A percentile compares a stretch with the other conserved stretches of the same genome.
These are phyloP conservation scores for Trametes sanguinea DNA, from an alignment of 768 basidiomycete species.

Conservation along the genomic window DNA sequence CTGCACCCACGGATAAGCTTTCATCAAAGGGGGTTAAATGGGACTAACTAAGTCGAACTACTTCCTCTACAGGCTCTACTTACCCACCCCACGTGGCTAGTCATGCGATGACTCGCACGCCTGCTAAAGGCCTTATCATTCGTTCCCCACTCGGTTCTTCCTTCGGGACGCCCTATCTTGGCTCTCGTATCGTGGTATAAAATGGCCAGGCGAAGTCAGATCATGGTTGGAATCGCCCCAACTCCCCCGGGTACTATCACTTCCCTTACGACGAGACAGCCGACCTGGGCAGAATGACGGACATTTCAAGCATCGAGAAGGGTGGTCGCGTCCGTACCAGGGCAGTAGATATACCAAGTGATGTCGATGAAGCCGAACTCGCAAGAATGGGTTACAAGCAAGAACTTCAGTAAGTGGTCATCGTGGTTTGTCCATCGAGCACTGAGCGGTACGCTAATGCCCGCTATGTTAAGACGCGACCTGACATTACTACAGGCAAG, in stretches of 20 bases:
- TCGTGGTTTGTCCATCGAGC: not conserved
- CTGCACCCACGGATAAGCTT: no score
- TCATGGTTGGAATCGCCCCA: conserved; percentile 6
- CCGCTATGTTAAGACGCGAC: conserved; percentile 49
- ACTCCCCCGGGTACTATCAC: not conserved
- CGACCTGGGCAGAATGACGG: conserved; percentile 3
- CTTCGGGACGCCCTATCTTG: not conserved
- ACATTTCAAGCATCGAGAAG: conserved; percentile 17
- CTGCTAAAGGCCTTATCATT: not conserved
- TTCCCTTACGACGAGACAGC: not conserved
- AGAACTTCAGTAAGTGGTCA: conserved; percentile 53
- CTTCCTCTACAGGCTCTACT: no score
- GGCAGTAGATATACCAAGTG: conserved; percentile 29
- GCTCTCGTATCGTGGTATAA: not conserved
- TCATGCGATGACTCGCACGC: not conserved
- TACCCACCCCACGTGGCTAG: not conserved
- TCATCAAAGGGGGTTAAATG: no score
- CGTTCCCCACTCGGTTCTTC: not conserved
- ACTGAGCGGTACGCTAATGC: no score
- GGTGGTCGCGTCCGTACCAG: conserved; percentile 2
- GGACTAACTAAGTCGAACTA: no score
- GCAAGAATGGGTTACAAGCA: conserved; percentile 75
- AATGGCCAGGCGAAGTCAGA: not conserved
- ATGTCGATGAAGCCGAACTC: conserved; percentile 68
- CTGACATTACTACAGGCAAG: conserved; percentile 61